These are phyloP conservation scores for Baorangia bicolor DNA, from an alignment of 768 basidiomycete genomes.

Conservation along the genomic window DNA sequence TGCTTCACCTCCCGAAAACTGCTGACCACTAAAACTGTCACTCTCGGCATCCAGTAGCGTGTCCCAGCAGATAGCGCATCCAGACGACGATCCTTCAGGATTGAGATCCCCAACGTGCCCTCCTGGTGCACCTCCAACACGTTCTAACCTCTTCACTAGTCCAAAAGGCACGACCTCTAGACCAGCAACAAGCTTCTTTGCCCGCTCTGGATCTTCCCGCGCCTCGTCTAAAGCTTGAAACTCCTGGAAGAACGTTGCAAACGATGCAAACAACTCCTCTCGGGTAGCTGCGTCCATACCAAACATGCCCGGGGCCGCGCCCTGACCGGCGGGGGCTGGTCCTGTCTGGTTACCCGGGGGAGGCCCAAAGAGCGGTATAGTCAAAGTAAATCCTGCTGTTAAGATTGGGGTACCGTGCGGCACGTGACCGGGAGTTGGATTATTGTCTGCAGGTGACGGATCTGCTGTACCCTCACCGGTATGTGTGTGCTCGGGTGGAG, in stretches of 20 bases:
- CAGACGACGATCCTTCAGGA: constrained; percentile 38
- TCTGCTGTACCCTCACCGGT: constrained; percentile 29
- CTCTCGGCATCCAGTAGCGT: constrained; percentile 49
- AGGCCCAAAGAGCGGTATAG: constrained; percentile 34
- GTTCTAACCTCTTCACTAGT: constrained; percentile 62
- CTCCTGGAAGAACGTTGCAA: constrained; percentile 30
- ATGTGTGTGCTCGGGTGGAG: constrained; percentile 21
- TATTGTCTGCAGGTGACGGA: constrained; percentile 18
- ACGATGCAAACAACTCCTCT: constrained; percentile 24
- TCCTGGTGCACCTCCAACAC: constrained; percentile 40
- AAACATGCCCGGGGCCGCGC: constrained; percentile 4
- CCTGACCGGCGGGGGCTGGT: constrained; percentile 4
- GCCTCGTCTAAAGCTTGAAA: constrained; percentile 33
- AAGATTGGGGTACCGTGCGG: constrained; percentile 24
- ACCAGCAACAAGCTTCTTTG: constrained; percentile 58
- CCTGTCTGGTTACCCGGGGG: constrained; percentile 7
- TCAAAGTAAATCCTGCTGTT: constrained; percentile 35
- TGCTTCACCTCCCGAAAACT: constrained; percentile 7
- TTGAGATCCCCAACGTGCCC: constrained; percentile 30
- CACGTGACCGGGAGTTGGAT: constrained; percentile 23
- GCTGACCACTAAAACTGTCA: constrained; percentile 30
- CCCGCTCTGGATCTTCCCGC: constrained; percentile 66
- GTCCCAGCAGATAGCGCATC: constrained; percentile 80
- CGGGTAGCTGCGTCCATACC: constrained; percentile 21
- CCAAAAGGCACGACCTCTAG: constrained; percentile 68